Conservation (phyloP, 2,329 filamentous ascomycete genomes). For the Drechslerella dactyloides region DNA sequence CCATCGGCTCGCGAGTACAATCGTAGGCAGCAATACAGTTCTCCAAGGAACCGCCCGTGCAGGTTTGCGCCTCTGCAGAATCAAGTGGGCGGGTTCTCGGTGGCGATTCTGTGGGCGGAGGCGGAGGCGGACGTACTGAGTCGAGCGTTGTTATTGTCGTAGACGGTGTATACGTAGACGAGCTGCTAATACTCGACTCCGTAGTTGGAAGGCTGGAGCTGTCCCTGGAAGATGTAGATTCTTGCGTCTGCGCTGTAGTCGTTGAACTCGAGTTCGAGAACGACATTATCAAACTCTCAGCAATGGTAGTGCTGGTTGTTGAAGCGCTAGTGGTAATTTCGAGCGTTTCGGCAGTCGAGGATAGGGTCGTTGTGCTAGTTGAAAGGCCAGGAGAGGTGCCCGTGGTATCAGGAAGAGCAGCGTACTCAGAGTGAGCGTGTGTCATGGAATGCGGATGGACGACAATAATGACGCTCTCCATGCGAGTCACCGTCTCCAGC, state of each 20-base stretch:
- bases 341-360: background rate
- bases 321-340: background rate
- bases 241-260: too few relatives aligned
- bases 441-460: conserved; percentile 24
- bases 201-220: too few relatives aligned
- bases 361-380: too few relatives aligned
- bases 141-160: too few relatives aligned
- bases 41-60: conserved; percentile 32
- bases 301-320: background rate
- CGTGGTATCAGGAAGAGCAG: background rate
- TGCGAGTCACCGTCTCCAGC: conserved; percentile 19
- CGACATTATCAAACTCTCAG: background rate
- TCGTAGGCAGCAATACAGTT: conserved; percentile 30
- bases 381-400: too few relatives aligned
- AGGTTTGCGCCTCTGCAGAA: conserved; percentile 27
- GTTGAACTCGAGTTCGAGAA: too few relatives aligned
- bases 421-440: conserved; percentile 10
- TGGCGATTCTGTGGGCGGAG: conserved; percentile 1
- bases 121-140: background rate
- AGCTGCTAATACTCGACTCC: too few relatives aligned
- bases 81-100: conserved; percentile 16
- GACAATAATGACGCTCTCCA: conserved; percentile 17
- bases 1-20: conserved; percentile 15
- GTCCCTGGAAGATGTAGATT: too few relatives aligned
- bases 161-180: too few relatives aligned